phyloP scores from a whole-genome alignment of 441 rosid genomes.

The Pelargonium fulgidum region DNA sequence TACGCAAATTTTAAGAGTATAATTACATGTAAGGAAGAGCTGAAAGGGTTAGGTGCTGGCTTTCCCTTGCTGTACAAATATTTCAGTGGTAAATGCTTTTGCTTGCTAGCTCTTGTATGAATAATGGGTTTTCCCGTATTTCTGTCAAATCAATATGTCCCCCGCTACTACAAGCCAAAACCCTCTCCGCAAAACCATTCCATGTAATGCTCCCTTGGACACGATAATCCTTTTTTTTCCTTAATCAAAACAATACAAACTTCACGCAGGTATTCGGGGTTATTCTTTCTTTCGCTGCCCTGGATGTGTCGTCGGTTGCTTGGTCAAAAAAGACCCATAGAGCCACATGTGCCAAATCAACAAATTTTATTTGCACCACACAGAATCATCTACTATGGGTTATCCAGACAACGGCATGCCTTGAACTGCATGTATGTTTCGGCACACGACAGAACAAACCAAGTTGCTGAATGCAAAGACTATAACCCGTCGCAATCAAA shows the following conservation, averaged over 20 bases:
- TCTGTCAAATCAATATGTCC: slow-evolving; percentile 12
- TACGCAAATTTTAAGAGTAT: too few species aligned
- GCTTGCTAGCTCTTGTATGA: background rate
- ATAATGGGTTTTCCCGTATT: slow-evolving; percentile 15
- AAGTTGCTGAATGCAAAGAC: slow-evolving; percentile 66
- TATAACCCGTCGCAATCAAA: slow-evolving; percentile 55
- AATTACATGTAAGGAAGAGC: slow-evolving; percentile 48
- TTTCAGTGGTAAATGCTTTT: slow-evolving; percentile 16
- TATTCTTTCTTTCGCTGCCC: slow-evolving; percentile 49
- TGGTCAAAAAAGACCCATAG: slow-evolving; percentile 21
- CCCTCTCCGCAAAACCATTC: slow-evolving; percentile 39
- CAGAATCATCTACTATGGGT: slow-evolving; percentile 21
- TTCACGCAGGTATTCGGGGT: slow-evolving; percentile 41
- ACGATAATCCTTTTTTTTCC: slow-evolving; percentile 19
- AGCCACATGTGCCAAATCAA: slow-evolving; percentile 15
- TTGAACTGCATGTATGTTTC: slow-evolving; percentile 27
- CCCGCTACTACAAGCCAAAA: slow-evolving; percentile 19
- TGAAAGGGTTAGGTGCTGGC: slow-evolving; percentile 36
- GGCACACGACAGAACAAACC: slow-evolving; percentile 64
- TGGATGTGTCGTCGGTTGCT: slow-evolving; percentile 36
- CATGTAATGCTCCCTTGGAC: slow-evolving; percentile 35
- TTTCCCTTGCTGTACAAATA: slow-evolving; percentile 33
- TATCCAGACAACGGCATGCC: slow-evolving; percentile 27
- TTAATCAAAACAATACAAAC: slow-evolving; percentile 22
- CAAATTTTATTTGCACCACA: slow-evolving; percentile 27